Conservation (phyloP, 2,329 filamentous ascomycete genomes). For the Fusarium sp. region DNA sequence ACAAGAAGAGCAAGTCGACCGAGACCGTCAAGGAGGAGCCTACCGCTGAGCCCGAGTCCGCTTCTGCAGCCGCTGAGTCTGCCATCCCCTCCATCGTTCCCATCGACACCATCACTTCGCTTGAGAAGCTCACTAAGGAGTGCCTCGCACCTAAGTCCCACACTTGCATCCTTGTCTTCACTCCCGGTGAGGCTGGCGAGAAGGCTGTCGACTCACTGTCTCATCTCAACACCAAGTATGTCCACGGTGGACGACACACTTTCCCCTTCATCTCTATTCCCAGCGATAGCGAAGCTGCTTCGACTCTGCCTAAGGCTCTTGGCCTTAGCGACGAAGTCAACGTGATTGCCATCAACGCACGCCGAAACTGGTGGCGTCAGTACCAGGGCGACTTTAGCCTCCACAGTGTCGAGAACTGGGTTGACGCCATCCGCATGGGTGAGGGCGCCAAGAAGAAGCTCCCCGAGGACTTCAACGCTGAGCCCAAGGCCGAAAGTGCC, state of each 20-base stretch:
- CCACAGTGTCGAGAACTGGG: slow-evolving; percentile 81
- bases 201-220: slow-evolving; percentile 73
- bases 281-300: slow-evolving; percentile 53
- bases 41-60: slow-evolving; percentile 36
- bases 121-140: slow-evolving; percentile 72
- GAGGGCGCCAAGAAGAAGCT: slow-evolving; percentile 85
- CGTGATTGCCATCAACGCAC: slow-evolving; percentile 85
- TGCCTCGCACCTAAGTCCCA: slow-evolving; percentile 82
- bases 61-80: slow-evolving; percentile 40
- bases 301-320: slow-evolving; percentile 64
- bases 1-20: slow-evolving; percentile 45
- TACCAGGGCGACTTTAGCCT: slow-evolving; percentile 73
- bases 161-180: slow-evolving; percentile 84
- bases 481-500: slow-evolving; percentile 49
- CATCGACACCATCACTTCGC: slow-evolving; percentile 73
- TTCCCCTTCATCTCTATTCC: slow-evolving; percentile 89
- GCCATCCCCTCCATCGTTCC: slow-evolving; percentile 62
- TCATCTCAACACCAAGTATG: slow-evolving; percentile 81
- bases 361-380: slow-evolving; percentile 86
- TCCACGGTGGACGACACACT: slow-evolving; percentile 71
- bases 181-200: slow-evolving; percentile 67
- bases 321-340: slow-evolving; percentile 72
- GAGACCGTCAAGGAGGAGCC: slow-evolving; percentile 48
- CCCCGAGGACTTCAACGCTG: slow-evolving; percentile 69
- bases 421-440: slow-evolving; percentile 91